Base-by-base conservation (phyloP, 768 basidiomycete species). In the Zangia roseola region DNA sequence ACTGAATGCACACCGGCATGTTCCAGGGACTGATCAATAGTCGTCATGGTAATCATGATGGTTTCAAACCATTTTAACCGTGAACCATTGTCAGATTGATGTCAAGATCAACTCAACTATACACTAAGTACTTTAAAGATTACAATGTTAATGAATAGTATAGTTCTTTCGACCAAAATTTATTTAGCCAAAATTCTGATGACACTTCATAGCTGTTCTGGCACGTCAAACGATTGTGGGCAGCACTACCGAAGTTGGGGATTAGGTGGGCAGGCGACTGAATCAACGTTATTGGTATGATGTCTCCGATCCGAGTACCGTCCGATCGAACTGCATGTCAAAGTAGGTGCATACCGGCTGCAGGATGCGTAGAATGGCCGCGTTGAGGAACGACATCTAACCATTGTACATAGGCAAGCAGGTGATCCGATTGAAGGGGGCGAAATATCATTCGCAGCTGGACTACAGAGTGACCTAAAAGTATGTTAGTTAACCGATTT, bases 121-220 rank as follows among this genome's bases (percentile, higher is more conserved):
- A 28, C 26, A 10, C 5, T 28, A 28, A 28, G 26, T 28, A 28
- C 26, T 28, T 10, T 28, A 28, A 28, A 28, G 26, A 10, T 28
- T 28, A 28, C 26, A 28, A 28, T 28, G 26, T 28, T 28, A 28
- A 28, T 28, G 26, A 28, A 36, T 55, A 42, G 9, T 56, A 59
- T 10, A 58, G 36, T 24, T 71, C 66, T 48, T 71, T 71, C 23
- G 56, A 51, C 26, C 61, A 67, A 44, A 68, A 71, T 40, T 62
- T 63, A 43, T 71, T 68, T 44, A 71, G 45, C 19, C 56, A 63
- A 35, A 63, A 67, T 9, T 65, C 59, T 0, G 50, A 38, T 42
- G 50, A 45, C 24, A 51, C 61, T 16, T 59, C 49, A 6, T 57
- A 17, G 23, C 62, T 63, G 33, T 54, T 69, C 37, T 44, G 34